Percentiles rank a stretch among this genome's conserved stretches.
Conservation (phyloP, 2,329 filamentous ascomycete genomes). For the Davidsoniella australis region DNA sequence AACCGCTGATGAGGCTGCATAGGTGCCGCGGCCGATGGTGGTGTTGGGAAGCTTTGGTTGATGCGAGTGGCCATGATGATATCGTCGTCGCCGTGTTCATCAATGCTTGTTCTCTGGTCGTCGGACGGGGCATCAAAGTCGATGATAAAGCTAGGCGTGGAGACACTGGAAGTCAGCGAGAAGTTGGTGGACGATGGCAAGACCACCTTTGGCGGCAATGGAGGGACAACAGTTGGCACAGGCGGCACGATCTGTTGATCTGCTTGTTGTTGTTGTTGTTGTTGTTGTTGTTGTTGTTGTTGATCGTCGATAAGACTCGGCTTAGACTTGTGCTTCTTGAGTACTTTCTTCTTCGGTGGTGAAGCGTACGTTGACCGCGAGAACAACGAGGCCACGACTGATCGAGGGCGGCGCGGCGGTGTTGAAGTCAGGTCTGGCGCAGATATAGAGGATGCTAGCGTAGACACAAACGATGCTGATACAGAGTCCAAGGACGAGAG, state of each 20-base stretch:
- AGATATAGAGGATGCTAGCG: constrained; percentile 2
- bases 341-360: constrained; percentile 1
- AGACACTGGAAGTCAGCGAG: background rate
- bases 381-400: constrained; percentile 9
- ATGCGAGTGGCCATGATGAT: background rate
- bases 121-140: background rate
- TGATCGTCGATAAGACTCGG: background rate
- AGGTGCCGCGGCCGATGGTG: background rate
- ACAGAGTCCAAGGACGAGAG: background rate
- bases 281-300: constrained; percentile 6
- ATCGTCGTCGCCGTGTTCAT: background rate
- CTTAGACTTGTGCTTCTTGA: constrained; percentile 7
- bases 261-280: constrained; percentile 6
- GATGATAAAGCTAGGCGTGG: background rate
- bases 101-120: no score
- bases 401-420: constrained; percentile 4
- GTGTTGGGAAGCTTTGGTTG: constrained; percentile 1
- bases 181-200: no score
- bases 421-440: constrained; percentile 2
- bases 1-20: background rate
- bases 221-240: background rate
- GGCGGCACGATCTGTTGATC: background rate
- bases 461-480: background rate
- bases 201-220: background rate
- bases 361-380: constrained; percentile 5